phyloP scores from a whole-genome alignment of 2,329 filamentous ascomycete species.

The Metarhizium guizhouense region DNA sequence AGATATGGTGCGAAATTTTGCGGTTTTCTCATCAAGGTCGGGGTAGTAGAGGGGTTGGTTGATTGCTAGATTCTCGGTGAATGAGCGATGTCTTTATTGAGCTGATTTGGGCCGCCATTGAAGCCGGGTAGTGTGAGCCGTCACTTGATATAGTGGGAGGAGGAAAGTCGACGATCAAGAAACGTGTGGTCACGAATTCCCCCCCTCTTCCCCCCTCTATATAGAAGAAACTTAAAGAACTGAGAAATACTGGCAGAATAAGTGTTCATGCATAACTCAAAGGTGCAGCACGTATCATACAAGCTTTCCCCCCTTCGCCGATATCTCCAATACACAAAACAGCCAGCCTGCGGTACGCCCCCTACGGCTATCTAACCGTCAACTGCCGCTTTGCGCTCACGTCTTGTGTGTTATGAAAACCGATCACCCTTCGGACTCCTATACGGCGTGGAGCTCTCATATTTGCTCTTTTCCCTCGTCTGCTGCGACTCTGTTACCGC shows the following conservation, averaged over 20 bases:
- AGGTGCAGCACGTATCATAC: not conserved
- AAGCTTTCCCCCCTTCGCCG: not conserved
- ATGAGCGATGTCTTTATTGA: too few relatives aligned
- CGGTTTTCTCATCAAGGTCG: not conserved
- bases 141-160: too few relatives aligned
- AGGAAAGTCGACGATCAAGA: too few relatives aligned
- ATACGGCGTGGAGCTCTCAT: conserved; percentile 71
- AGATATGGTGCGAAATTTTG: not conserved
- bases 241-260: not conserved
- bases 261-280: not conserved
- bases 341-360: too few relatives aligned
- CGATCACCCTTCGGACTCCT: conserved; percentile 76
- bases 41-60: too few relatives aligned
- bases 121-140: too few relatives aligned
- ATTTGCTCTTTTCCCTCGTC: conserved; percentile 75
- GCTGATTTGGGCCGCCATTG: too few relatives aligned
- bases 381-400: not conserved
- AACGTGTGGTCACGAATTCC: too few relatives aligned
- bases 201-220: too few relatives aligned
- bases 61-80: too few relatives aligned
- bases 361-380: not conserved
- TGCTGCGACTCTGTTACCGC: conserved; percentile 60
- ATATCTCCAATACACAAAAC: not conserved
- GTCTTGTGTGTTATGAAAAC: conserved; percentile 46
- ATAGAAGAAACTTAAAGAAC: not conserved